Evolutionary conservation across 441 rosid genomes (phyloP), one percentile per base, ranked within the genome.

Genomic region (Manihot esculenta): DNA sequence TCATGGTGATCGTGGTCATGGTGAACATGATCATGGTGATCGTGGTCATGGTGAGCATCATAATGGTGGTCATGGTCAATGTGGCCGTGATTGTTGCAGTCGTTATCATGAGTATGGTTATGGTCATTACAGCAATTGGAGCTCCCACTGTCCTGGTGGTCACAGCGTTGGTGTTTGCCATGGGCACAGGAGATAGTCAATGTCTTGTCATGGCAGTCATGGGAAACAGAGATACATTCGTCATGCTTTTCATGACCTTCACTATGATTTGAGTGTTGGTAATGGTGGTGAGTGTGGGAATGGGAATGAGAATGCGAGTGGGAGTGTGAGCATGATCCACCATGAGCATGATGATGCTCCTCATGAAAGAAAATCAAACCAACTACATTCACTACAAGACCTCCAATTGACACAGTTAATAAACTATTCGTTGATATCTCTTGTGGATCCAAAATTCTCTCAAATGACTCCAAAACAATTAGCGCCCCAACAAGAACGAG

Each of bases 271-370:
- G 77, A 59, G 73, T 81, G 81, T 24, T 71, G 74, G 65, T 82
- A 86, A 61, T 73, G 64, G 23, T 66, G 80, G 47, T 78, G 70
- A 7, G 69, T 55, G 10, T 77, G 78, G 20, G 74, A 66, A 18
- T 78, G 75, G 15, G 77, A 64, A 14, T 82, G 79, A 53, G 81
- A 77, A 45, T 83, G 87, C 13, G 84, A 78, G 47, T 84, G 84
- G 1, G 91, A 75, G 41, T 80, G 85, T 8, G 83, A 73, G 26
- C 86, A 73, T 3, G 87, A 77, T 27, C 87, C 97, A 63, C 99
- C 99, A 79, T 94, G 99, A 45, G 97, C 99, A 83, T 90, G 99
- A 82, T 94, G 95, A 85, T 94, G 99, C 79, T 94, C 99, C 75
- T 94, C 99, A 33, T 94, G 99, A 78, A 94, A 94, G 86, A 94